Evolutionary conservation across 345 rosid species (phyloP), one percentile per base, ranked within the genome.

Genomic region (Camelina neglecta): DNA sequence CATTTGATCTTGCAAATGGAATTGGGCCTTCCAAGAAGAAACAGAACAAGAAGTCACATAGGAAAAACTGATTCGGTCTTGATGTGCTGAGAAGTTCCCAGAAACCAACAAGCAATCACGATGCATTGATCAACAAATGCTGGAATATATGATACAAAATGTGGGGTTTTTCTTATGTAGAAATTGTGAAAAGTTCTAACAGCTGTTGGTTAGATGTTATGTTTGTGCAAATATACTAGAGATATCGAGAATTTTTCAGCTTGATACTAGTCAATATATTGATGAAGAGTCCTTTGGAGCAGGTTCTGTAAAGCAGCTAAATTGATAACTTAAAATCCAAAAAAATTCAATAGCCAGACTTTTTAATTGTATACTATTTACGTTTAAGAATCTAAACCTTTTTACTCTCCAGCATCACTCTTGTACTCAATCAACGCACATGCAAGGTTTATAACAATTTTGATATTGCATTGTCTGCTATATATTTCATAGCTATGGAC

Each of bases 1-100:
- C 91, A 15, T 92, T 92, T 56, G 97, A 94, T 76, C 66, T 88
- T 73, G 89, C 80, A 9, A 92, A 89, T 65, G 97, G 97, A 15
- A 54, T 88, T 60, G 75, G 79, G 3, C 67, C 87, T 33, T 69
- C 85, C 6, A 82, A 83, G 79, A 90, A 84, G 86, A 91, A 88
- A 82, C 87, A 87, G 41, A 89, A 94, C 65, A 90, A 82, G 81
- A 92, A 94, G 83, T 90, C 90, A 23, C 88, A 84, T 65, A 84
- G 83, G 83, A 92, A 82, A 73, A 84, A 87, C 62, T 76, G 89
- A 92, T 75, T 67, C 8, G 87, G 0, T 67, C 88, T 26, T 84
- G 88, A 95, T 79, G 33, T 55, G 11, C 58, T 11, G 35, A 23
- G 58, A 53, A 29, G 33, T 53, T 53, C 11, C 33, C 15, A 23